phyloP scores from a whole-genome alignment of 2,329 filamentous ascomycete genomes.

The Clonostachys solani region DNA sequence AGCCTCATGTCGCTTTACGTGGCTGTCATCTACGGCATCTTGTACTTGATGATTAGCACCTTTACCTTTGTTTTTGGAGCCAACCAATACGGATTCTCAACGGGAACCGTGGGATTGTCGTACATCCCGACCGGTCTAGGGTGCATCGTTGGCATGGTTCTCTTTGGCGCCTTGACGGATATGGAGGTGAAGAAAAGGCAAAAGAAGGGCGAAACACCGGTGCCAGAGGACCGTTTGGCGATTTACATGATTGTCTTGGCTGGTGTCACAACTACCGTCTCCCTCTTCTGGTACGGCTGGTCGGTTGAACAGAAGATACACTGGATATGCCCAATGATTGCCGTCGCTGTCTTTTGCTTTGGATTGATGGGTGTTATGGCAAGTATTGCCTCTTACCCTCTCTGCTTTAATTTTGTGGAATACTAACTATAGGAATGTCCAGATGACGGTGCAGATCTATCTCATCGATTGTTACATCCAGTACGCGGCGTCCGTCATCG shows the following conservation, averaged over 20 bases:
- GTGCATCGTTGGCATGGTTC: conserved; percentile 1
- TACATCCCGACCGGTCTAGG: conserved; percentile 13
- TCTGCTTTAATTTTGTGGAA: not conserved
- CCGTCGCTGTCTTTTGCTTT: conserved; percentile 35
- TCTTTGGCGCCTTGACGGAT: conserved; percentile 4
- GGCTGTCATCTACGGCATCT: conserved; percentile 46
- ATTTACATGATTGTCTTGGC: not conserved
- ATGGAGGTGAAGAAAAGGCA: conserved; percentile 1
- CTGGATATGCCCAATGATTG: conserved; percentile 27
- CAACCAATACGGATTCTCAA: conserved; percentile 29
- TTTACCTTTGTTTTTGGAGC: conserved; percentile 43
- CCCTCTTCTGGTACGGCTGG: conserved; percentile 1
- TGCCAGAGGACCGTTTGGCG: conserved; percentile 1
- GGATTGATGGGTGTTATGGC: conserved; percentile 26
- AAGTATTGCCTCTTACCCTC: conserved; percentile 3
- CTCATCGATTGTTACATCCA: conserved; percentile 45
- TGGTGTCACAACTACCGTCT: conserved; percentile 2
- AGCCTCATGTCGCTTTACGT: conserved; percentile 39
- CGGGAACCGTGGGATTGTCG: conserved; percentile 10
- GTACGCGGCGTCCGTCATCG: conserved; percentile 35
- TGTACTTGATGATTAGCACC: conserved; percentile 52
- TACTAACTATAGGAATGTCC: not conserved
- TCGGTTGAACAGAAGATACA: not conserved
- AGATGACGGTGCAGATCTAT: conserved; percentile 48
- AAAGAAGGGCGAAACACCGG: not conserved